These are phyloP conservation scores for Ascochyta koolunga DNA, from an alignment of 2,329 filamentous ascomycete genomes.

Conservation along the genomic window DNA sequence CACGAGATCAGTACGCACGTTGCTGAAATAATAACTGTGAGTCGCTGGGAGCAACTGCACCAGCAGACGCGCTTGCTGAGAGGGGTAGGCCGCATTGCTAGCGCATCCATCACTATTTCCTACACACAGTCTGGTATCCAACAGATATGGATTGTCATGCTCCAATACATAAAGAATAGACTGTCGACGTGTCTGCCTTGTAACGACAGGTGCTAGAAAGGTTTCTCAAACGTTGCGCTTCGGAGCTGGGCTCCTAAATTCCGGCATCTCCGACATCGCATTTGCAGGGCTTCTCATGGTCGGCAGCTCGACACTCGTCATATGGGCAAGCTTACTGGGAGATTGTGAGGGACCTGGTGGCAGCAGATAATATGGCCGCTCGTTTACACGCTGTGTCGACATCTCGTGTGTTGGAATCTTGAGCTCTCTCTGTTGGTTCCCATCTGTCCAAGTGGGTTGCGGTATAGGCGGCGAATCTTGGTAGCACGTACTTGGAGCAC, in stretches of 20 bases:
- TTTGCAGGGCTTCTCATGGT: background rate
- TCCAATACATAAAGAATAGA: no score
- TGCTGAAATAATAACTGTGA: slow-evolving; percentile 17
- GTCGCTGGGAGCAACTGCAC: slow-evolving; percentile 17
- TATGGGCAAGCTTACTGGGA: background rate
- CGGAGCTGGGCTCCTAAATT: background rate
- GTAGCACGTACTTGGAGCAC: background rate
- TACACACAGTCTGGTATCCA: no score
- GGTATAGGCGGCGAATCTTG: background rate
- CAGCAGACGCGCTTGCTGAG: slow-evolving; percentile 12
- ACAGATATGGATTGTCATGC: no score
- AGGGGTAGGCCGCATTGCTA: slow-evolving; percentile 14
- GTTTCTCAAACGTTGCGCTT: background rate
- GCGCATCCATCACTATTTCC: background rate
- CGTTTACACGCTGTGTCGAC: background rate
- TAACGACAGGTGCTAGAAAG: no score
- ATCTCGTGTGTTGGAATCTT: background rate
- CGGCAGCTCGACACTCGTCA: background rate
- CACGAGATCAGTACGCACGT: slow-evolving; percentile 20
- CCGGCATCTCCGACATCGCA: background rate
- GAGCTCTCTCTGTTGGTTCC: background rate
- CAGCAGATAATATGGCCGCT: background rate
- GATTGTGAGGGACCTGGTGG: background rate
- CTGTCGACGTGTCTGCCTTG: background rate
- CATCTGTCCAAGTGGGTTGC: background rate